Conservation (phyloP, 73 alveolate genomes). For the Uronychia setigera region DNA sequence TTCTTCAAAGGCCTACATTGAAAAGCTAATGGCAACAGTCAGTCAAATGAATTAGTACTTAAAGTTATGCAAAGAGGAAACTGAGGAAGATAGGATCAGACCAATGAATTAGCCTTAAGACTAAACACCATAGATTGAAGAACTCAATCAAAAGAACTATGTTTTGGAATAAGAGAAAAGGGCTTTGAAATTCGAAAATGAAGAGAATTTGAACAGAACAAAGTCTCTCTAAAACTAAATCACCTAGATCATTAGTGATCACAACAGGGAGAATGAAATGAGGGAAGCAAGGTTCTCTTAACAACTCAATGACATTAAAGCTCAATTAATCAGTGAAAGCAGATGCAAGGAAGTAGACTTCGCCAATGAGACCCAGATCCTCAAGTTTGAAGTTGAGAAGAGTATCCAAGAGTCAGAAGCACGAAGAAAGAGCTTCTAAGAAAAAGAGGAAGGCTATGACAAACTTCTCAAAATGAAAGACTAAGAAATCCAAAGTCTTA, state of each 20-base stretch:
- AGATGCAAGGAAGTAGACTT: background rate
- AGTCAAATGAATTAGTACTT: background rate
- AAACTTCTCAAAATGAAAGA: background rate
- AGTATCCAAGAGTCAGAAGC: background rate
- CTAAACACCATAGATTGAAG: background rate
- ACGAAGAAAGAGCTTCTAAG: background rate
- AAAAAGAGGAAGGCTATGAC: background rate
- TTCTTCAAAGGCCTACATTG: background rate
- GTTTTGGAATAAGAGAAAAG: background rate
- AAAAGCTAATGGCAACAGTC: background rate
- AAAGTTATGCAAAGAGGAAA: background rate
- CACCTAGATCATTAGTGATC: background rate
- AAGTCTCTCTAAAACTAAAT: background rate
- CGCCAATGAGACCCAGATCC: background rate
- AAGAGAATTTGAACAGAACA: background rate
- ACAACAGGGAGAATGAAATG: background rate
- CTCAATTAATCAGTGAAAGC: background rate
- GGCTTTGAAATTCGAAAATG: background rate
- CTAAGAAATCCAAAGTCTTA: background rate
- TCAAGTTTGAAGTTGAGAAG: background rate
- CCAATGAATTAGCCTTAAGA: background rate
- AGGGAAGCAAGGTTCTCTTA: background rate
- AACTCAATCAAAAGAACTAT: background rate
- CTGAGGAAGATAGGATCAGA: background rate
- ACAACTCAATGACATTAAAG: background rate